Evolutionary conservation across 345 rosid genomes (phyloP).

Genomic region (Populus ilicifolia): DNA sequence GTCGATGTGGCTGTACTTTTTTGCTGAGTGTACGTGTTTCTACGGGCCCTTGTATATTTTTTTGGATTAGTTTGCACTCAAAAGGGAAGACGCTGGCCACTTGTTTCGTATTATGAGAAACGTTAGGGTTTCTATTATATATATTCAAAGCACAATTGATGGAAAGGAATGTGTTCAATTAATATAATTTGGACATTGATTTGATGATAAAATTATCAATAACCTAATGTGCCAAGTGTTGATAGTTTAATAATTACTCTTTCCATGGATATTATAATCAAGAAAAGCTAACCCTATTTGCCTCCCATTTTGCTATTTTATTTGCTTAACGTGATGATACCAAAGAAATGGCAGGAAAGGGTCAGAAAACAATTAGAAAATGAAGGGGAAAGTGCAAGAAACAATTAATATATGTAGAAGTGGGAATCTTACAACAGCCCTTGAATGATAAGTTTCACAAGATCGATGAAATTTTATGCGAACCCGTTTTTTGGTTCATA

Average conservation of each 20-base stretch:
- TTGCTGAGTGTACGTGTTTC: neutral
- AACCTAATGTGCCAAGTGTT: neutral
- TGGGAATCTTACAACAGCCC: neutral
- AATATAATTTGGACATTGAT: neutral
- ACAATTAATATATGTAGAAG: neutral
- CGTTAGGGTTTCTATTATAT: neutral
- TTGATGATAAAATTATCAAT: neutral
- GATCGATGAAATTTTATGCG: too few relatives aligned
- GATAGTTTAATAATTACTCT: neutral
- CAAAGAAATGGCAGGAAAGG: too few relatives aligned
- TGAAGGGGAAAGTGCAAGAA: neutral
- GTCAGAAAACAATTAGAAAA: too few relatives aligned
- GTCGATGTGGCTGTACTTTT: constrained; percentile 6
- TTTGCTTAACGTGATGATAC: too few relatives aligned
- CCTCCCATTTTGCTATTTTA: too few relatives aligned
- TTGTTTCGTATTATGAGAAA: neutral
- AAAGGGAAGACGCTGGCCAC: constrained; percentile 3
- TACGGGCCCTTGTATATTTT: neutral
- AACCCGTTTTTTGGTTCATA: too few relatives aligned
- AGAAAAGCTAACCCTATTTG: too few relatives aligned
- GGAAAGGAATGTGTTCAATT: too few relatives aligned
- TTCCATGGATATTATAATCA: too few relatives aligned
- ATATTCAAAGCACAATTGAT: neutral
- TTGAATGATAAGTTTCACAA: neutral
- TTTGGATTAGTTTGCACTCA: neutral